phyloP scores from a whole-genome alignment of 371 early-diverging fungal species.

The Mortierella sp. region DNA sequence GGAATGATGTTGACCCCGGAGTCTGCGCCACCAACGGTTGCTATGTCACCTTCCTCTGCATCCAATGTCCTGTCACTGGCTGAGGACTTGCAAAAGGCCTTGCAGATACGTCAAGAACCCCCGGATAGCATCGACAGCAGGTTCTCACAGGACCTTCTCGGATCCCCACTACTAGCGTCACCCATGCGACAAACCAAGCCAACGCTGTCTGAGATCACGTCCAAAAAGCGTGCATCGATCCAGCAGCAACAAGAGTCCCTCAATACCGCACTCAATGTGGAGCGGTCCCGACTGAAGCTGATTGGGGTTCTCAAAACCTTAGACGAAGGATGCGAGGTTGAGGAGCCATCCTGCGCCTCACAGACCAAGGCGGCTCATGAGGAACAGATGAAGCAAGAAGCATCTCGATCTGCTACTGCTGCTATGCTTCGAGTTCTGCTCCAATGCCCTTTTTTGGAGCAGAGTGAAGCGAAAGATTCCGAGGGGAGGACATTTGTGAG shows the following conservation, averaged over 20 bases:
- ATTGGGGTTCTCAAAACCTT: conserved; percentile 18
- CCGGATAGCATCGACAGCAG: neutral
- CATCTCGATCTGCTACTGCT: neutral
- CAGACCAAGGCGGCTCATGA: neutral
- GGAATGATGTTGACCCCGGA: neutral
- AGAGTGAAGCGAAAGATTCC: conserved; percentile 24
- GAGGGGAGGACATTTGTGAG: conserved; percentile 31
- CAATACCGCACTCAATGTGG: conserved; percentile 19
- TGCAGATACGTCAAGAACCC: conserved; percentile 7
- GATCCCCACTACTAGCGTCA: neutral
- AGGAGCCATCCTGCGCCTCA: neutral
- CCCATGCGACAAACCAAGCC: conserved; percentile 6
- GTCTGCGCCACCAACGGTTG: neutral
- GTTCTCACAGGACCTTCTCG: neutral
- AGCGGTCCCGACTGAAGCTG: conserved; percentile 26
- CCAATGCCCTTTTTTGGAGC: conserved; percentile 45
- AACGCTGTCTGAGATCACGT: conserved; percentile 31
- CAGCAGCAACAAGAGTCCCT: conserved; percentile 17
- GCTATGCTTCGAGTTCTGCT: conserved; percentile 17
- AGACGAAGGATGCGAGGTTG: conserved; percentile 10
- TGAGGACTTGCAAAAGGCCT: conserved; percentile 34
- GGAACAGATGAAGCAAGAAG: neutral
- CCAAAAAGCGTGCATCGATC: conserved; percentile 32
- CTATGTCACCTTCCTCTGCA: neutral
- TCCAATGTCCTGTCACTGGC: conserved; percentile 36